Base-by-base conservation (phyloP, 2,329 filamentous ascomycete genomes). In the Fusarium sp. region DNA sequence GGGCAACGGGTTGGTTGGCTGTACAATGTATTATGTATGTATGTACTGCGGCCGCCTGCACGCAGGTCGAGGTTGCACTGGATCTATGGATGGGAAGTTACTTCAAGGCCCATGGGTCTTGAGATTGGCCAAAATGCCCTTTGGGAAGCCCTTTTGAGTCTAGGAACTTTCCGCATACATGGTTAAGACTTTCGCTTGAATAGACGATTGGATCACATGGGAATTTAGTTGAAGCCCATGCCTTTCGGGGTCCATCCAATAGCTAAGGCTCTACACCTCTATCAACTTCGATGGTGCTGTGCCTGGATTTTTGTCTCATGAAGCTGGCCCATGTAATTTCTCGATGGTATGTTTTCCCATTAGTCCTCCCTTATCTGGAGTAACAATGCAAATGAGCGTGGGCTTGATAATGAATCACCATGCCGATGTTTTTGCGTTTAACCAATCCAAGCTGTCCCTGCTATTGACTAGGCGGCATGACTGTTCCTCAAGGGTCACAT, bases 401-500 rank as follows among this genome's bases (percentile, higher is more conserved):
- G 41, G 42, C 60, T 63, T 61, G 69, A 51, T 61, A 72, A 74
- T 74, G 73, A 74, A 75, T 75, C 73, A 75, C 59, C 73, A 75
- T 74, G 28, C 73, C 73, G 47, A 57, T 39, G 38, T 53, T 60
- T 44, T 28, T 55, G n/a, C 39, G 8, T 17, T 18, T 53, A 42
- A 28, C 65, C 66, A 69, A 69, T 64, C 65, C 48, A 51, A 47
- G 32, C 48, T 32, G 55, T 73, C 57, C 69, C 64, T 60, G 28
- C 39, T 44, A 42, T 48, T 50, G 28, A 53, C 30, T 53, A 67
- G 58, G 58, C 48, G 57, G 32, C 44, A 74, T 74, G 55, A 32
- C 58, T 72, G 57, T 72, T 64, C 35, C 67, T 66, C 59, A 61
- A 51, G 60, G 63, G 72, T 69, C 63, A 74, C 68, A 44, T 71